Evolutionary conservation across 331 rosid species (phyloP).

Genomic region (Erythrophleum ivorense): DNA sequence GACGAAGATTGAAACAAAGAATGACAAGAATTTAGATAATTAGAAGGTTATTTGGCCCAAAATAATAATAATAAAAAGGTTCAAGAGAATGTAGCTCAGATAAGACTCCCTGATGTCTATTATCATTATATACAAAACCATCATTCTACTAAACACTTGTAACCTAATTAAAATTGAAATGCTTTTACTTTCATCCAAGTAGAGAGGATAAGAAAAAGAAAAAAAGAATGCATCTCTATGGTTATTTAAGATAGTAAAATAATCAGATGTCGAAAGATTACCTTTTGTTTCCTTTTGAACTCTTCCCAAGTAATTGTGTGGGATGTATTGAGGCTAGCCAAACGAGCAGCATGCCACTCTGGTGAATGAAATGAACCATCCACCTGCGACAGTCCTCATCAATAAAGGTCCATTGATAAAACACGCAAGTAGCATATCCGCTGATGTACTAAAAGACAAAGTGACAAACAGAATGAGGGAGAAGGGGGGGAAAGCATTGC

Average conservation of each 20-base stretch:
- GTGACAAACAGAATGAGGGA: constrained; percentile 17
- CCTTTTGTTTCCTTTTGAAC: constrained; percentile 92
- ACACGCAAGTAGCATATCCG: constrained; percentile 35
- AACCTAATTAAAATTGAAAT: neutral
- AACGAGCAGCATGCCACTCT: constrained; percentile 99
- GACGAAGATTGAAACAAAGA: neutral
- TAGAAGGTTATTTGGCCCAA: neutral
- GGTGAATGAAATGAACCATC: constrained; percentile 99
- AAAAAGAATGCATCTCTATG: neutral
- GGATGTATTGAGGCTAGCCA: constrained; percentile 99
- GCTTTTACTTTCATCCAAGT: neutral
- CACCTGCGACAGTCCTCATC: constrained; percentile 99
- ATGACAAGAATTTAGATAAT: constrained; percentile 12
- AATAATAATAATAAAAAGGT: neutral
- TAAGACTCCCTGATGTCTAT: neutral
- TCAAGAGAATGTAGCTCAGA: neutral
- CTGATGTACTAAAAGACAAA: constrained; percentile 30
- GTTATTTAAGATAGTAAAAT: neutral
- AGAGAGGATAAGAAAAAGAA: neutral
- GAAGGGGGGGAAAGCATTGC: constrained; percentile 10
- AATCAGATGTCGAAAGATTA: constrained; percentile 37
- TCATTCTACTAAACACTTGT: constrained; percentile 7
- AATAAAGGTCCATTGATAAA: constrained; percentile 60
- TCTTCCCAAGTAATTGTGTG: constrained; percentile 99
- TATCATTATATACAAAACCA: constrained; percentile 16